Evolutionary conservation across 495 filamentous ascomycete genomes (phyloP).

Genomic region (Gamarada debralockiae): DNA sequence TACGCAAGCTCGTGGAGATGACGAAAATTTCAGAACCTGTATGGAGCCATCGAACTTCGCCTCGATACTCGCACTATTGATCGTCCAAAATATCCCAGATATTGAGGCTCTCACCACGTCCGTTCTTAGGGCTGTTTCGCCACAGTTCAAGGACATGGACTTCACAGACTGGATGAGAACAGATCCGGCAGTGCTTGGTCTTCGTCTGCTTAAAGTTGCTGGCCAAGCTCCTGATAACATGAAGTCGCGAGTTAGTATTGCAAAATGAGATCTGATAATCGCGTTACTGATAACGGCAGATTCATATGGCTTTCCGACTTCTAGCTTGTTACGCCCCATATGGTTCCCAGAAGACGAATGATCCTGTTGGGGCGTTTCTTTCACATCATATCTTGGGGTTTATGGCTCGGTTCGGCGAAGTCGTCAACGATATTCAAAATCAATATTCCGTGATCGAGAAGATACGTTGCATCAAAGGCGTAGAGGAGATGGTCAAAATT

Average conservation of each 20-base stretch:
- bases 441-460: conserved; percentile 33
- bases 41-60: conserved; percentile 68
- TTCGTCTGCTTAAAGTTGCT: conserved; percentile 79
- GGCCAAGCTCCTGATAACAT: conserved; percentile 56
- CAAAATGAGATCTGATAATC: neutral
- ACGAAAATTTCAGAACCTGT: conserved; percentile 55
- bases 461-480: conserved; percentile 74
- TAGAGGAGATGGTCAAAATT: conserved; percentile 82
- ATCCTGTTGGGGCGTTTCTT: conserved; percentile 71
- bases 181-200: conserved; percentile 70
- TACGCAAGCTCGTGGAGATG: conserved; percentile 63
- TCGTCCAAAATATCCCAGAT: conserved; percentile 66
- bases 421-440: conserved; percentile 62
- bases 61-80: conserved; percentile 71
- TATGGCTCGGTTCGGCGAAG: conserved; percentile 75
- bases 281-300: conserved; percentile 20
- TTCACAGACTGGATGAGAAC: conserved; percentile 67
- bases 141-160: conserved; percentile 60
- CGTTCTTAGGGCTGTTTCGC: conserved; percentile 58
- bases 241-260: conserved; percentile 49
- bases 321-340: conserved; percentile 3
- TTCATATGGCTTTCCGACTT: conserved; percentile 20
- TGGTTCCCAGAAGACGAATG: conserved; percentile 45
- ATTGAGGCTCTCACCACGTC: conserved; percentile 65
- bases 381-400: conserved; percentile 85